phyloP scores from a whole-genome alignment of 441 rosid genomes.

The Theobroma grandiflorum region DNA sequence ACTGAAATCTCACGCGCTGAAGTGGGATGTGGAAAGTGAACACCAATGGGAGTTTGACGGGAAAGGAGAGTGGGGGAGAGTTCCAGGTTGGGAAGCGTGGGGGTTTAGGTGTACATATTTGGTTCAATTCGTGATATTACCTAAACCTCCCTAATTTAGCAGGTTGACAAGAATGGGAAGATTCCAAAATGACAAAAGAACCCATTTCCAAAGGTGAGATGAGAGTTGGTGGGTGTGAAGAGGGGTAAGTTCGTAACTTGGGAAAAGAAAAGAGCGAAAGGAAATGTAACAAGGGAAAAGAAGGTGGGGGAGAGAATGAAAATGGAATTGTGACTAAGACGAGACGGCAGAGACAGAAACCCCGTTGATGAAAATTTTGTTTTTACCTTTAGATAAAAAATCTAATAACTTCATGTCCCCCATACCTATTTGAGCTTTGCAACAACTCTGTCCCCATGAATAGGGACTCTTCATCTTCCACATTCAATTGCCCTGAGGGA shows the following conservation, averaged over 20 bases:
- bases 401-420: constrained; percentile 30
- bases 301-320: constrained; percentile 11
- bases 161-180: constrained; percentile 26
- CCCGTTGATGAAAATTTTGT: constrained; percentile 26
- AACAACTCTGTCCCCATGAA: constrained; percentile 32
- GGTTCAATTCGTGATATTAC: constrained; percentile 24
- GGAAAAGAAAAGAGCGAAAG: background rate
- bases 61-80: background rate
- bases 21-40: background rate
- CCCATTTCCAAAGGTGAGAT: background rate
- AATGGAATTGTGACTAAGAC: constrained; percentile 38
- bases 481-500: background rate
- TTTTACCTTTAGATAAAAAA: background rate
- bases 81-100: constrained; percentile 21
- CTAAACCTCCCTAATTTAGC: constrained; percentile 26
- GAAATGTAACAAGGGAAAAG: background rate
- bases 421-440: constrained; percentile 37
- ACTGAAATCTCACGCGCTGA: constrained; percentile 17
- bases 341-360: constrained; percentile 20
- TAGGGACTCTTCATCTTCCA: background rate
- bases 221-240: background rate
- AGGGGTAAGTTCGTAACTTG: background rate
- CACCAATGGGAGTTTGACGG: constrained; percentile 13
- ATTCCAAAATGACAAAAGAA: constrained; percentile 1
- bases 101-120: background rate